Percentiles rank a stretch among this genome's conserved stretches.
phyloP scores from a whole-genome alignment of 1,139 yeast genomes.

The Zygoascus hellenicus region DNA sequence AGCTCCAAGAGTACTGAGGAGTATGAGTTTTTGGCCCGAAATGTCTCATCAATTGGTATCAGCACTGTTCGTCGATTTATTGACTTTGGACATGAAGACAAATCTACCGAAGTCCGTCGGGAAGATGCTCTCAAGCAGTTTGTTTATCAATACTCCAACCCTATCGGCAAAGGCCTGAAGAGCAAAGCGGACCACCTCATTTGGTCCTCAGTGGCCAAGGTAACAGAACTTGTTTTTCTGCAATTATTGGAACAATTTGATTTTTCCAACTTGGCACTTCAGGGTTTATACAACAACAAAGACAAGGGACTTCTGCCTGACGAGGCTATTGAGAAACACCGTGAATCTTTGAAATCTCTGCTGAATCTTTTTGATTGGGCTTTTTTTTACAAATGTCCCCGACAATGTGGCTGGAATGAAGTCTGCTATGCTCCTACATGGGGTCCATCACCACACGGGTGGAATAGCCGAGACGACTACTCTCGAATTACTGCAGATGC shows the following conservation, averaged over 20 bases:
- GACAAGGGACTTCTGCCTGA: not conserved
- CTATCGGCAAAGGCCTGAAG: constrained; percentile 32
- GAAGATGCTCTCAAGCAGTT: constrained; percentile 32
- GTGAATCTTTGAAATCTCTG: constrained; percentile 19
- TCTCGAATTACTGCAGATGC: constrained; percentile 9
- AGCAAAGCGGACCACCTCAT: constrained; percentile 40
- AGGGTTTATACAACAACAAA: constrained; percentile 8
- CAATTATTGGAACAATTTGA: constrained; percentile 36
- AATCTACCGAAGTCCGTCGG: constrained; percentile 15
- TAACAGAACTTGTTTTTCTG: constrained; percentile 35
- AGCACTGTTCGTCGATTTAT: constrained; percentile 41
- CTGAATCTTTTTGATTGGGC: constrained; percentile 40
- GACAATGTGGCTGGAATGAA: constrained; percentile 40
- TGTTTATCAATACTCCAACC: constrained; percentile 42
- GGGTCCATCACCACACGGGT: constrained; percentile 41
- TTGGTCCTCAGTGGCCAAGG: constrained; percentile 41
- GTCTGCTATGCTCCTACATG: constrained; percentile 52
- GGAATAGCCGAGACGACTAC: constrained; percentile 6
- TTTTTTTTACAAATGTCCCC: constrained; percentile 38
- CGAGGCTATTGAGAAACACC: constrained; percentile 15
- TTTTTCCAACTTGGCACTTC: constrained; percentile 8
- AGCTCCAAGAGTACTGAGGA: constrained; percentile 3
- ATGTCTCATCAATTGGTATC: constrained; percentile 36
- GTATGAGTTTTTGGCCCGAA: constrained; percentile 18
- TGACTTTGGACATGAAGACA: constrained; percentile 13